Evolutionary conservation across 169 alveolate species (phyloP).

Genomic region (Blepharisma undulans): DNA sequence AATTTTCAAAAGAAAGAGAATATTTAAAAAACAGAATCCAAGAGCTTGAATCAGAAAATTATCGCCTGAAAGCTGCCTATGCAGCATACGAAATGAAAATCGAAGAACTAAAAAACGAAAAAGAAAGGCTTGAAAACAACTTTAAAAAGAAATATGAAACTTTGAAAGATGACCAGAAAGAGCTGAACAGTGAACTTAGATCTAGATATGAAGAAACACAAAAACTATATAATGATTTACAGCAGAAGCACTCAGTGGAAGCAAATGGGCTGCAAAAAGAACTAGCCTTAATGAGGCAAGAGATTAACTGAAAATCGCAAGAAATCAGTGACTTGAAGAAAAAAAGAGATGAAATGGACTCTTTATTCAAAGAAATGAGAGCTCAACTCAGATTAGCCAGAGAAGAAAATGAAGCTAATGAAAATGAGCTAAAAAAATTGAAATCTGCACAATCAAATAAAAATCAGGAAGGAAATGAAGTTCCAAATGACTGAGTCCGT

Average conservation of each 20-base stretch:
- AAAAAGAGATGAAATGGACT: neutral
- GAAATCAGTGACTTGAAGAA: conserved; percentile 9
- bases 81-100: conserved; percentile 14
- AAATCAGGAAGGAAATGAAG: neutral
- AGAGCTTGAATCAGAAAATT: neutral
- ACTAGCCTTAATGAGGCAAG: conserved; percentile 22
- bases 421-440: neutral
- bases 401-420: conserved; percentile 21
- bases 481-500: conserved; percentile 51
- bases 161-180: conserved; percentile 6
- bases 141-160: neutral
- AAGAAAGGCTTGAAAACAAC: neutral
- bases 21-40: neutral
- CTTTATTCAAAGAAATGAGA: conserved; percentile 22
- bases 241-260: neutral
- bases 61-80: neutral
- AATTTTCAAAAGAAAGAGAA: conserved; percentile 27
- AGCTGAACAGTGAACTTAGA: neutral
- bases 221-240: neutral
- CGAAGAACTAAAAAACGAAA: conserved; percentile 25
- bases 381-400: conserved; percentile 2
- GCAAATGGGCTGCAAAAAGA: neutral
- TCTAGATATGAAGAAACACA: neutral
- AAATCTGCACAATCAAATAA: neutral
- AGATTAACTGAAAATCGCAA: neutral